These are phyloP conservation scores for Leccinellum luteum DNA, from an alignment of 768 basidiomycete genomes.

Conservation along the genomic window DNA sequence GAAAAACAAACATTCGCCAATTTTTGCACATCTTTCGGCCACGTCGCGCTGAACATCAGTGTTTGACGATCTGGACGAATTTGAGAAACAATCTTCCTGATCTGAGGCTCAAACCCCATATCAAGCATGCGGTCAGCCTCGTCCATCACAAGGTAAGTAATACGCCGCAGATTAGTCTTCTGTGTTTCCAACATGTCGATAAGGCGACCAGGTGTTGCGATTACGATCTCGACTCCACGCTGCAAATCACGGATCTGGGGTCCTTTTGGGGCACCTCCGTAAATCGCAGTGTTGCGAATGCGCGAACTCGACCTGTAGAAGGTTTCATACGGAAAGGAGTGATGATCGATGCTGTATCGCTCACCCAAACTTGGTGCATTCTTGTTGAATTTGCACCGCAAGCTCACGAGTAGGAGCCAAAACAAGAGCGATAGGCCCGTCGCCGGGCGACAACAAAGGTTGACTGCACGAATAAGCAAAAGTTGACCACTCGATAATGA, in stretches of 20 bases:
- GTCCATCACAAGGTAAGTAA: constrained; percentile 98
- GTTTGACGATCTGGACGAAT: constrained; percentile 98
- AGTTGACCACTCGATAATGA: neutral
- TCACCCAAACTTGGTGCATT: constrained; percentile 97
- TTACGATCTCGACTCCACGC: constrained; percentile 95
- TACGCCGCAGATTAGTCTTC: constrained; percentile 93
- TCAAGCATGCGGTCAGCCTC: constrained; percentile 99
- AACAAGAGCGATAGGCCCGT: constrained; percentile 96
- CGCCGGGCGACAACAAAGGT: constrained; percentile 88
- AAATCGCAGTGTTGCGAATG: constrained; percentile 98
- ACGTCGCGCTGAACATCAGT: constrained; percentile 98
- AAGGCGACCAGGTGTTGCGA: constrained; percentile 99
- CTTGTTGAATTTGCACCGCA: constrained; percentile 98
- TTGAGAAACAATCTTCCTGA: constrained; percentile 95
- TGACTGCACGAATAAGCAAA: constrained; percentile 50
- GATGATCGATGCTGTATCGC: constrained; percentile 17
- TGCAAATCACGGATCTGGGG: constrained; percentile 97
- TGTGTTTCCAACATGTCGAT: constrained; percentile 98
- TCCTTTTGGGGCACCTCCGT: constrained; percentile 98
- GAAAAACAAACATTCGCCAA: constrained; percentile 71
- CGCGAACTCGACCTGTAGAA: constrained; percentile 73
- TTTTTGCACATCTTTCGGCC: constrained; percentile 99
- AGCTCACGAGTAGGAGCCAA: constrained; percentile 98
- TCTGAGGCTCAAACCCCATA: constrained; percentile 99
- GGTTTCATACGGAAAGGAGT: constrained; percentile 4